Evolutionary conservation across 2,329 filamentous ascomycete genomes (phyloP).

Genomic region (Helotiales sp.): DNA sequence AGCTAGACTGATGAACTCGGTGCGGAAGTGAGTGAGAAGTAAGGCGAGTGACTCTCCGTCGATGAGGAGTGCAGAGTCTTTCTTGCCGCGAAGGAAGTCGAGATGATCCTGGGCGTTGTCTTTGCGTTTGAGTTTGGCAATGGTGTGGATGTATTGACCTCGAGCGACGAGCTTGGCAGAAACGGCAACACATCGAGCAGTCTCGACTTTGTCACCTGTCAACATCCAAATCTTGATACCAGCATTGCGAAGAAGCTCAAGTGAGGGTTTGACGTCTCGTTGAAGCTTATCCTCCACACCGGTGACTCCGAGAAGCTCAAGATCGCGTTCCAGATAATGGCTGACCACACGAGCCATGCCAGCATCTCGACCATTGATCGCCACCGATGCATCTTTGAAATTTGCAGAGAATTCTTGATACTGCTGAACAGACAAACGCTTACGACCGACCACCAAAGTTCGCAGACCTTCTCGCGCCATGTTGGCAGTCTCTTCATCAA

Average conservation of each 20-base stretch:
- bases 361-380: conserved; percentile 76
- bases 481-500: conserved; percentile 98
- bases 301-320: conserved; percentile 94
- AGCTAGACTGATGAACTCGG: conserved; percentile 84
- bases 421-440: conserved; percentile 73
- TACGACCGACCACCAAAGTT: conserved; percentile 92
- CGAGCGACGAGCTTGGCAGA: conserved; percentile 91
- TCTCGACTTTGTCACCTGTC: conserved; percentile 98
- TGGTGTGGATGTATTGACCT: conserved; percentile 94
- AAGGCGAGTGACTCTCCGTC: conserved; percentile 88
- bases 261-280: conserved; percentile 89
- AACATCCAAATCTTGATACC: conserved; percentile 99
- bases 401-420: conserved; percentile 77
- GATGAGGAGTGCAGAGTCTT: conserved; percentile 84
- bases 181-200: conserved; percentile 91
- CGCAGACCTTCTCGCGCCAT: conserved; percentile 97
- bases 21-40: conserved; percentile 78
- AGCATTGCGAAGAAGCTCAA: conserved; percentile 93
- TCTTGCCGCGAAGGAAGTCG: conserved; percentile 84
- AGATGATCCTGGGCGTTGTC: conserved; percentile 85
- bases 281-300: conserved; percentile 98
- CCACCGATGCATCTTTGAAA: conserved; percentile 78
- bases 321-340: conserved; percentile 79
- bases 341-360: conserved; percentile 80
- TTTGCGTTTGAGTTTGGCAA: conserved; percentile 81